These are phyloP conservation scores for Arthonia radiata DNA, from an alignment of 495 filamentous ascomycete species.

Conservation along the genomic window DNA sequence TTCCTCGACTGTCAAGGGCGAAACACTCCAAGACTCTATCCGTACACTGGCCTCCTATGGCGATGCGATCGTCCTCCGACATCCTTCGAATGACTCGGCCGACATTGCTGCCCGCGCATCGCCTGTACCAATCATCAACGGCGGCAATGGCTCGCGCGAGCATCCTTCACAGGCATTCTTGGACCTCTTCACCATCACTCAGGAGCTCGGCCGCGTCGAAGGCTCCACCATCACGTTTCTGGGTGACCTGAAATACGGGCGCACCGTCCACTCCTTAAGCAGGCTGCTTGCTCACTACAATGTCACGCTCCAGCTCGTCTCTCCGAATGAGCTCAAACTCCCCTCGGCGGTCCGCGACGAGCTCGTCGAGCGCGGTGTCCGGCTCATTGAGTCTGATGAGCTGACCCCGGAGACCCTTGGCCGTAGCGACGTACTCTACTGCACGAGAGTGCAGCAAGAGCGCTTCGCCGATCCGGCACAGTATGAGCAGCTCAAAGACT, in stretches of 20 bases:
- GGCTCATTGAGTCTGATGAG: constrained; percentile 43
- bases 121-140: constrained; percentile 81
- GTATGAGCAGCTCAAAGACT: constrained; percentile 70
- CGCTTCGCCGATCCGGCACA: constrained; percentile 53
- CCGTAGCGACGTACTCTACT: constrained; percentile 74
- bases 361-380: constrained; percentile 46
- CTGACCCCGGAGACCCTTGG: constrained; percentile 69
- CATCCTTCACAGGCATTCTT: constrained; percentile 96
- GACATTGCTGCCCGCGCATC: constrained; percentile 64
- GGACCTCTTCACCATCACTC: constrained; percentile 95
- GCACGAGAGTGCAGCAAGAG: constrained; percentile 90
- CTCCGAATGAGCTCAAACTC: constrained; percentile 52
- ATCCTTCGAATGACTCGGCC: constrained; percentile 57
- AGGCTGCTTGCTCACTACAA: constrained; percentile 88
- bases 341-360: constrained; percentile 46
- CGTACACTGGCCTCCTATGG: constrained; percentile 83
- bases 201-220: constrained; percentile 85
- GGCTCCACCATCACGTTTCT: constrained; percentile 87
- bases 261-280: constrained; percentile 81
- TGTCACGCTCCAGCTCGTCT: constrained; percentile 75
- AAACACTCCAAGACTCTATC: constrained; percentile 77
- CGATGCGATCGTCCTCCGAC: constrained; percentile 82
- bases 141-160: constrained; percentile 81
- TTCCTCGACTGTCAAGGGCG: constrained; percentile 79
- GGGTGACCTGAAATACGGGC: constrained; percentile 77